Conservation (phyloP, 176 grass and related monocot genomes). For the Ananas comosus region DNA sequence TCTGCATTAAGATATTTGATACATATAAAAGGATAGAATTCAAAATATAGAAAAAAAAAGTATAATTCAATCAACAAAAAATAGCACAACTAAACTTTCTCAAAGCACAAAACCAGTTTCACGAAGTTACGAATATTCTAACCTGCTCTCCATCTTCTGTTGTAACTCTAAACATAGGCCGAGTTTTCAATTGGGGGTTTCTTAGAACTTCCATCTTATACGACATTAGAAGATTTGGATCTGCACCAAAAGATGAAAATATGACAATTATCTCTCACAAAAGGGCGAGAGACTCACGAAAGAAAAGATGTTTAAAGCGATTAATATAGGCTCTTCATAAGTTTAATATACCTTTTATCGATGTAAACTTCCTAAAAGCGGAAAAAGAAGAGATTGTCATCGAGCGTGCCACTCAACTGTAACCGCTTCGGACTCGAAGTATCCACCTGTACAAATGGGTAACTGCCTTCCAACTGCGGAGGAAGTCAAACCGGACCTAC, state of each 20-base stretch:
- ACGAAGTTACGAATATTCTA: conserved; percentile 25
- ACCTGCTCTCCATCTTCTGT: conserved; percentile 74
- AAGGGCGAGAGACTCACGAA: conserved; percentile 3
- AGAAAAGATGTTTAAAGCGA: conserved; percentile 9
- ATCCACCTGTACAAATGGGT: too few relatives aligned
- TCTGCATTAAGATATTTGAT: too few relatives aligned
- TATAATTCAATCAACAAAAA: conserved; percentile 6
- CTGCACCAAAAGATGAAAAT: conserved; percentile 41
- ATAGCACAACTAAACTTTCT: background rate
- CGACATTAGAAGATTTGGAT: conserved; percentile 53
- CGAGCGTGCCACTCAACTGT: too few relatives aligned
- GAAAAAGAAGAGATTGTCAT: too few relatives aligned
- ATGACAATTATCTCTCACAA: conserved; percentile 4
- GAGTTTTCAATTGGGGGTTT: conserved; percentile 70
- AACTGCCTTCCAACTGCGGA: too few relatives aligned
- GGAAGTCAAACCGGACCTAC: too few relatives aligned
- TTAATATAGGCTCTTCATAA: background rate
- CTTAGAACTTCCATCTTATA: conserved; percentile 98
- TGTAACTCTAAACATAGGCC: conserved; percentile 75
- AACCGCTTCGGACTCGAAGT: too few relatives aligned
- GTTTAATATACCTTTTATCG: conserved; percentile 47
- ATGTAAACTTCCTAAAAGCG: conserved; percentile 77
- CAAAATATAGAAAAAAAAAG: too few relatives aligned
- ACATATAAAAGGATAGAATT: too few relatives aligned
- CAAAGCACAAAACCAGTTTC: conserved; percentile 2